Evolutionary conservation across 352 stramenopile species (phyloP).

Genomic region (Pythium phragmitis): DNA sequence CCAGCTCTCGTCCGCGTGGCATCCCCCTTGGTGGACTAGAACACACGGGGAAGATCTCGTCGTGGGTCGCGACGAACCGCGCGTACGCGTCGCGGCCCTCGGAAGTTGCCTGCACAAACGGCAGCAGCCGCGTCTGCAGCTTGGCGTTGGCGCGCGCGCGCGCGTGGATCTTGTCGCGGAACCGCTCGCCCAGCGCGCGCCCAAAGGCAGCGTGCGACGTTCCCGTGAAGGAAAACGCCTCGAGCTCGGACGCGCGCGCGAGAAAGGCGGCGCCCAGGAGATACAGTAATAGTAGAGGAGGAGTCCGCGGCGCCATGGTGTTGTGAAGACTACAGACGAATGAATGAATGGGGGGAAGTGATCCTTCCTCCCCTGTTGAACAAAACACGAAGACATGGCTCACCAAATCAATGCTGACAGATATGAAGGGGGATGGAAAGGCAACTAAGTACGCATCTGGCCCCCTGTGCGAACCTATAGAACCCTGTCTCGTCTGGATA

Average conservation of each 20-base stretch:
- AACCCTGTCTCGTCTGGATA: background rate
- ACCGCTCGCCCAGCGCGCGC: constrained; percentile 42
- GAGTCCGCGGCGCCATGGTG: constrained; percentile 4
- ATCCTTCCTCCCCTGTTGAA: background rate
- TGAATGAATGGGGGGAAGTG: background rate
- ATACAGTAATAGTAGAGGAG: background rate
- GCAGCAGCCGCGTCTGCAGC: constrained; percentile 58
- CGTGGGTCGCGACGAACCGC: constrained; percentile 48
- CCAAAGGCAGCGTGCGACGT: constrained; percentile 70
- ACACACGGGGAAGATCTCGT: constrained; percentile 50
- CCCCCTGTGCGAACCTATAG: background rate
- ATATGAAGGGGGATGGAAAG: constrained; percentile 12
- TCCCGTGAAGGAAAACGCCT: constrained; percentile 55
- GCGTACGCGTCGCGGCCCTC: constrained; percentile 38
- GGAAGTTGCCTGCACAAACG: constrained; percentile 41
- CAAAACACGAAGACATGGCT: constrained; percentile 11
- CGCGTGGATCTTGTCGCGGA: constrained; percentile 46
- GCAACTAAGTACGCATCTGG: constrained; percentile 17
- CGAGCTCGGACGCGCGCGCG: constrained; percentile 27
- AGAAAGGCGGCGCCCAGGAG: background rate
- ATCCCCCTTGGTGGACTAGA: background rate
- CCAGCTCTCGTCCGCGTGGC: too few relatives aligned
- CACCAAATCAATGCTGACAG: constrained; percentile 17
- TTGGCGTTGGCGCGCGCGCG: constrained; percentile 44
- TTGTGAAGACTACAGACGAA: background rate